These are phyloP conservation scores for Teunomyces barrocoloradensis DNA, from an alignment of 805 yeast species.

Conservation along the genomic window DNA sequence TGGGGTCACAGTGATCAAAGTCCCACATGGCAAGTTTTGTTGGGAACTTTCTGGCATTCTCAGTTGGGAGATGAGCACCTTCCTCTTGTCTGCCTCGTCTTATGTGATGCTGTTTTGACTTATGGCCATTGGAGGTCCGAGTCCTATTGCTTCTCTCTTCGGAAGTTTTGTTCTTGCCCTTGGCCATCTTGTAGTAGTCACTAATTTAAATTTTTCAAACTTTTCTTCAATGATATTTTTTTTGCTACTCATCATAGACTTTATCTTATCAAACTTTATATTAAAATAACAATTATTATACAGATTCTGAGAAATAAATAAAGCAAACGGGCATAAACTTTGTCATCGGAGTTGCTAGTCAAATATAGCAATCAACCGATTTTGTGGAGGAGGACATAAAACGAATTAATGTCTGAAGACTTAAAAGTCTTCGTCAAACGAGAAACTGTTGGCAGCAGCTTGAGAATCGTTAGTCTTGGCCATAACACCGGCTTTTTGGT, in stretches of 20 bases:
- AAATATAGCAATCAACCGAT: neutral
- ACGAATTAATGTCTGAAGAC: neutral
- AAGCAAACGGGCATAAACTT: slow-evolving; percentile 4
- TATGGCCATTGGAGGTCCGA: slow-evolving; percentile 55
- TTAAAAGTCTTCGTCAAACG: slow-evolving; percentile 92
- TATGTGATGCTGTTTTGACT: slow-evolving; percentile 51
- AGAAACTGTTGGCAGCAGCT: slow-evolving; percentile 56
- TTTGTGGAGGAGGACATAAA: neutral
- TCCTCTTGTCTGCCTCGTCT: slow-evolving; percentile 35
- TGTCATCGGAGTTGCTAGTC: neutral
- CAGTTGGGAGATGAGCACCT: slow-evolving; percentile 15
- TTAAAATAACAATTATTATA: slow-evolving; percentile 3
- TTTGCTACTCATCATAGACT: neutral
- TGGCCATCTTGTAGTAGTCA: slow-evolving; percentile 39
- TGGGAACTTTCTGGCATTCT: slow-evolving; percentile 51
- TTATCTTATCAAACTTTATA: neutral
- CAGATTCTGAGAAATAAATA: slow-evolving; percentile 5
- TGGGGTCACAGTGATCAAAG: slow-evolving; percentile 98
- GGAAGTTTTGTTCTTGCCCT: slow-evolving; percentile 52
- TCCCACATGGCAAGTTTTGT: slow-evolving; percentile 98
- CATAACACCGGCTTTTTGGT: slow-evolving; percentile 99
- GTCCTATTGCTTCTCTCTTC: slow-evolving; percentile 37
- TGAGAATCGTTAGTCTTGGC: slow-evolving; percentile 58
- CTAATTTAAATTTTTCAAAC: neutral
- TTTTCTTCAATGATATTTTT: neutral